Percentiles rank a stretch among this genome's conserved stretches.
Conservation (phyloP, 2,329 filamentous ascomycete species). For the Colletotrichum cereale region DNA sequence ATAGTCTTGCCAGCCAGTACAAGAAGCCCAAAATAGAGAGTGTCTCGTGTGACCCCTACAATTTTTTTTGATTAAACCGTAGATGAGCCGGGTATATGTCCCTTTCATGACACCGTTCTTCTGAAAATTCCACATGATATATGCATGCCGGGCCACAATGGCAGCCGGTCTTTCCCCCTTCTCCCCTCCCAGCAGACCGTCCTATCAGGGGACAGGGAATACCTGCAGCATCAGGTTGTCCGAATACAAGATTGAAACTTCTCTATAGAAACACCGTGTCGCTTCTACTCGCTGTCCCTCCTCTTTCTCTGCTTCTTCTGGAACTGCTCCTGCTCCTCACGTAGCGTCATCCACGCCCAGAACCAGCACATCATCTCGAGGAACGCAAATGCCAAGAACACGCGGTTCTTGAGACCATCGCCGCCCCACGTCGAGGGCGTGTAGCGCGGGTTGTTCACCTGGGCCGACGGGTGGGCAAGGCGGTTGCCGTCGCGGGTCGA, state of each 20-base stretch:
- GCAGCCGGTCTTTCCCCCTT: neutral
- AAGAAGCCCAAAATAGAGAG: constrained; percentile 27
- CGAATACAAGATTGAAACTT: neutral
- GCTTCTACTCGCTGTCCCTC: constrained; percentile 27
- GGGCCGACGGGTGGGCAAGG: constrained; percentile 52
- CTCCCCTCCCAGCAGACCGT: neutral
- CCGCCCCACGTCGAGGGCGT: constrained; percentile 62
- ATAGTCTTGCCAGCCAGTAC: neutral
- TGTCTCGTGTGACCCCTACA: neutral
- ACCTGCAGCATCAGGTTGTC: neutral
- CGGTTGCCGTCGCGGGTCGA: constrained; percentile 46
- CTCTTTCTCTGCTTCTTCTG: constrained; percentile 54
- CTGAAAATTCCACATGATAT: constrained; percentile 4
- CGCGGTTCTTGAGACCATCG: constrained; percentile 82
- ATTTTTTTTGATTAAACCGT: neutral
- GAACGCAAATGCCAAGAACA: constrained; percentile 88
- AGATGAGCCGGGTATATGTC: constrained; percentile 23
- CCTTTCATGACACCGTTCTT: neutral
- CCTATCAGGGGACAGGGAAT: neutral
- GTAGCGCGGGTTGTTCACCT: constrained; percentile 51
- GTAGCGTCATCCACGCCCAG: constrained; percentile 81
- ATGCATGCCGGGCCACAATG: neutral
- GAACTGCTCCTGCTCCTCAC: constrained; percentile 70
- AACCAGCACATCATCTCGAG: constrained; percentile 89
- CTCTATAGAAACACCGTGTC: neutral